Base-by-base conservation (phyloP, 441 rosid genomes). In the Brassica hybrid region DNA sequence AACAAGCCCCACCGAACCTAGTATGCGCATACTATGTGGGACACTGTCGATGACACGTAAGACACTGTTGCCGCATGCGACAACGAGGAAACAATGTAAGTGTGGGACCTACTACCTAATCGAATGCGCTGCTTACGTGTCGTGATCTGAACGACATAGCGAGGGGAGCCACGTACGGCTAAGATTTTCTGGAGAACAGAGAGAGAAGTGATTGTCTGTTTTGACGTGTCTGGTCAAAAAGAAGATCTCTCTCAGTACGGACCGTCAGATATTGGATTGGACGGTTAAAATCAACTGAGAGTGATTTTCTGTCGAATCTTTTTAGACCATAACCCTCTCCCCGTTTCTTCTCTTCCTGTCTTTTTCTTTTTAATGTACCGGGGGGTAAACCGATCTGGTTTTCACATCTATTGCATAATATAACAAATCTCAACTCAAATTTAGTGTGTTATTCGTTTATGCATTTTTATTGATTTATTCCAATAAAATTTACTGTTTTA, bases 171-270 rank as follows among this genome's bases (percentile, higher is more conserved):
- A 61, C 69, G 62, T 48, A 59, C 76, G 81, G 81, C 41, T 72
- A 13, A 7, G 73, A 65, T 72, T 48, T 34, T 64, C 58, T 14
- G 23, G 2, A n/a, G 54, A 48, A 48, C 54, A 34, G 38, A 34
- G 38, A 34, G 38, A 48, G 17, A 13, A 62, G 69, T 68, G 74
- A 30, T 75, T 17, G 63, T 60, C 60, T 67, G 74, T 62, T 52
- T 70, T 74, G 60, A 62, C 25, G 48, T n/a, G 75, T 52, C 25
- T 34, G 67, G 89, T 86, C 86, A 84, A 85, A 87, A 84, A 86
- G 67, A 67, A 77, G 63, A 72, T 78, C 81, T 78, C 61, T 73
- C 84, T 85, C 58, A 54, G 85, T 65, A 52, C 41, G 70, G 58
- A 74, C 79, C 76, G 84, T 76, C 76, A n/a, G 88, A 84, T 83